Evolutionary conservation across 306 rosid species (phyloP).

Genomic region (Cucumis cinereus): DNA sequence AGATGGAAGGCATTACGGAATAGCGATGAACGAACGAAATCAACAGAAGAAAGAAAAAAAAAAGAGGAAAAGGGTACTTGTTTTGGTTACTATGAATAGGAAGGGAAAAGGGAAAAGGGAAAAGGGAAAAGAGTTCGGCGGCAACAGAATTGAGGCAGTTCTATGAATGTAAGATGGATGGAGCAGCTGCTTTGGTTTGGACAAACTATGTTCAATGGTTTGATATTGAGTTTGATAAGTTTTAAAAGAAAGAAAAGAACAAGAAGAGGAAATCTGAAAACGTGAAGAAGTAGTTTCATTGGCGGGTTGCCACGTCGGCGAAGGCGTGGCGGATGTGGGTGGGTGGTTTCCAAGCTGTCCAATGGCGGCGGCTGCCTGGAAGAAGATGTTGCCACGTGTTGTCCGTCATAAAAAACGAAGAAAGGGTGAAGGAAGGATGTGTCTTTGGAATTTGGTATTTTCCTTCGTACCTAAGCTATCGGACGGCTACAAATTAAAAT

Average conservation of each 20-base stretch:
- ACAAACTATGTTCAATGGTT: neutral
- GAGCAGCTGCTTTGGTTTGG: neutral
- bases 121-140: too few relatives aligned
- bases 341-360: neutral
- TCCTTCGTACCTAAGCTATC: neutral
- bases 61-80: too few relatives aligned
- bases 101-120: too few relatives aligned
- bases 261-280: neutral
- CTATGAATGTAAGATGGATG: neutral
- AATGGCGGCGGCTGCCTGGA: neutral
- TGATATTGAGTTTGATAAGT: neutral
- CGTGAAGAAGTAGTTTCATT: neutral
- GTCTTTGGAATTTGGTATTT: neutral
- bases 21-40: too few relatives aligned
- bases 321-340: neutral
- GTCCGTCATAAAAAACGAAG: neutral
- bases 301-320: constrained; percentile 8
- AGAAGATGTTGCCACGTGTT: neutral
- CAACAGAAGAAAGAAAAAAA: too few relatives aligned
- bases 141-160: too few relatives aligned
- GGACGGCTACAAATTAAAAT: neutral
- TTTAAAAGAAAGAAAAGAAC: too few relatives aligned
- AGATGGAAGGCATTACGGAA: too few relatives aligned
- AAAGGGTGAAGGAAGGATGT: too few relatives aligned
- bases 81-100: too few relatives aligned